Base-by-base conservation (phyloP, 2,329 filamentous ascomycete species). In the Hypocreales sp. region DNA sequence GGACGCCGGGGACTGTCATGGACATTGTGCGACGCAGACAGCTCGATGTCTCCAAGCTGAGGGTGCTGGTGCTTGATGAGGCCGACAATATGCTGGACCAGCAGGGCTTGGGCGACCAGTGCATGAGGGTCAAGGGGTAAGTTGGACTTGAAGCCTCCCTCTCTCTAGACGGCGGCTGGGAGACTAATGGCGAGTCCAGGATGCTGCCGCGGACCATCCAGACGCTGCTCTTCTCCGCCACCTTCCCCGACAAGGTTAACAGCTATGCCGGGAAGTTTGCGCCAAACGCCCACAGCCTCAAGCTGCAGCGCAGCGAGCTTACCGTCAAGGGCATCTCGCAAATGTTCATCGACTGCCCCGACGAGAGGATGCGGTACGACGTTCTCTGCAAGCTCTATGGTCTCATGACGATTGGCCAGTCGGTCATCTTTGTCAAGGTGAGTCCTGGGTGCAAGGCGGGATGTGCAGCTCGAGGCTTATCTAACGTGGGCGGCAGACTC, bases 61-160 rank as follows among this genome's bases (percentile, higher is more conserved):
- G 74, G 51, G 69, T 92, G 7, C 67, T 98, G 34, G 87, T 94
- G 30, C 67, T 98, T 28, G 90, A 98, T 45, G 90, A 98, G 59
- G 90, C 90, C 31, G 90, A 98, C 58, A 95, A 94, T 58, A 98
- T 98, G 90, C 61, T 98, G 33, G 90, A 95, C 47, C 79, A 87
- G 54, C 83, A 93, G 55, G 87, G 90, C 27, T 64, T 98, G 30
- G 90, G 90, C 28, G 90, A 95, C 32, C 90, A 98, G 56, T 95
- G 87, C 53, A 70, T 84, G 41, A 75, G 86, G 39, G 82, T 94
- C 41, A 93, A 92, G 61, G 55, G 56, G 82, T 90, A 56, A 35
- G 44, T 28, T 12, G 3, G 8, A n/a, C n/a, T 10, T 24, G 12
- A 11, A 15, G 5, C 8, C 14, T 14, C 19, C 5, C 11, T 4